Evolutionary conservation across 2,329 filamentous ascomycete genomes (phyloP), one percentile per base, ranked within the genome.

Genomic region (Apiospora saccharicola): DNA sequence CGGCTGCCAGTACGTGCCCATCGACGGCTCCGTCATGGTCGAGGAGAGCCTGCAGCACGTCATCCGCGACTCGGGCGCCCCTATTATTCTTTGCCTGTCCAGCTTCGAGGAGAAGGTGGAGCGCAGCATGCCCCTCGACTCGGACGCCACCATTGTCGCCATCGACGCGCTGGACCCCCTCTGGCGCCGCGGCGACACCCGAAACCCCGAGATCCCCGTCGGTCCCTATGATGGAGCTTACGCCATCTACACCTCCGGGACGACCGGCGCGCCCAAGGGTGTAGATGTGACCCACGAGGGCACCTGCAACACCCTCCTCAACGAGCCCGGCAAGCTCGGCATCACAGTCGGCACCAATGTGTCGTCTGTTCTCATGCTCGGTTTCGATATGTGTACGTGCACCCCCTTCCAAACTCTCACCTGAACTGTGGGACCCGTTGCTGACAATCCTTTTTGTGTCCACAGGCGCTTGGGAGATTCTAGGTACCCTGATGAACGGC

Each of bases 401-500:
- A 49, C 5, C n/a, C 41, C 24, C n/a, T n/a, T 6, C 37, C 7
- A 13, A 16, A 43, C 26, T 19, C 30, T 67, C n/a, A 19, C 30
- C 30, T 67, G 57, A 22, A 22, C 46, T 49, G 22, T 61, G 34
- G 26, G 7, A 41, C 37, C 94, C 0, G 4, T 93, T 97, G 0
- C 97, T 97, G 79, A 95, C 97, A 77, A 95, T 97, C 16, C 96
- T 97, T 79, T 97, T 94, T 76, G 86, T 10, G 0, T 96, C 94
- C 92, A 88, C 89, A 67, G 67, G 67, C 67, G 67, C 67, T 26
- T 69, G 67, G 67, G 67, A 69, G 13, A 69, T 69, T 22, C 43
- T 69, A 6, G 67, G 67, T 19, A 69, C 67, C 34, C 44, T 69
- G 12, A 69, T 69, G 44, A 69, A 69, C 44, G 67, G 67, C 7